phyloP scores from a whole-genome alignment of 257 asterid genomes.

The Solanum habrochaites region DNA sequence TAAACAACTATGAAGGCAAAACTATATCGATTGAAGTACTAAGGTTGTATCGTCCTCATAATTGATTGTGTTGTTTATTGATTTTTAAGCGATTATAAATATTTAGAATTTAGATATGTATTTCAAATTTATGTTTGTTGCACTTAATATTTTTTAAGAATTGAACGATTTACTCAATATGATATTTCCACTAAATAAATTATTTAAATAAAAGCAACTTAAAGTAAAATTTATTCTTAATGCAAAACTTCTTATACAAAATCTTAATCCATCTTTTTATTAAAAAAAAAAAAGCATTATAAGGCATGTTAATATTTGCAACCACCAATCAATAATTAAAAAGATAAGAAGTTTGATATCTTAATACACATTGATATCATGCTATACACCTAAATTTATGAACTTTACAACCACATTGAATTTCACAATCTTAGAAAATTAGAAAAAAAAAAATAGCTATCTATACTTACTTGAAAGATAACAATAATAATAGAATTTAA shows the following conservation, averaged over 20 bases:
- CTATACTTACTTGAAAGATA: background rate
- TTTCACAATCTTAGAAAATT: no score
- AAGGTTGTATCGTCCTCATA: background rate
- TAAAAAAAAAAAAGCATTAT: background rate
- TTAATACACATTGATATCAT: background rate
- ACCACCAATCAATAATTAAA: background rate
- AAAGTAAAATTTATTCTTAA: background rate
- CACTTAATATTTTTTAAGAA: rapidly evolving
- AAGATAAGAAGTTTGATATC: background rate
- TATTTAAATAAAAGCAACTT: background rate
- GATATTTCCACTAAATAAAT: no score
- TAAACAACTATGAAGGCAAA: no score
- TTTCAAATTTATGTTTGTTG: rapidly evolving
- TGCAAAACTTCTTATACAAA: background rate
- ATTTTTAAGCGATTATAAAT: no score
- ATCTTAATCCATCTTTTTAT: background rate
- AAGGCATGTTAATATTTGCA: background rate
- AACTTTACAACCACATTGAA: background rate
- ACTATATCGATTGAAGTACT: background rate
- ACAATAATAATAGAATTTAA: no score
- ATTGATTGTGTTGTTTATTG: rapidly evolving
- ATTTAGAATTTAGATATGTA: rapidly evolving
- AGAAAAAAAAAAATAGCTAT: no score
- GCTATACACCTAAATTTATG: background rate
- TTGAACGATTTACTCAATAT: no score